Conservation (phyloP, 257 asterid species). For the Solanum etuberosum region DNA sequence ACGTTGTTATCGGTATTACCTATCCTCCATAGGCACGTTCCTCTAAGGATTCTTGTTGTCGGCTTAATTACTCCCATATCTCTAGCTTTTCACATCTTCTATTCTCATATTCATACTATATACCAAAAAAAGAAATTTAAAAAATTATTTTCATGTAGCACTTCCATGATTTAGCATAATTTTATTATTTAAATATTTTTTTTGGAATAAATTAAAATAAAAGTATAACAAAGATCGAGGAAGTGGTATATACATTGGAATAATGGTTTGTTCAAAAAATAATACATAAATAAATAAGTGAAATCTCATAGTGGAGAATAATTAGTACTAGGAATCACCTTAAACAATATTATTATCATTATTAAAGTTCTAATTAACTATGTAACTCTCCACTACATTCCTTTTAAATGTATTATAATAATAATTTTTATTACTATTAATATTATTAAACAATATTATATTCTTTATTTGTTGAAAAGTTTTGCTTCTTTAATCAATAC, state of each 20-base stretch:
- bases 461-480: neutral
- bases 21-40: neutral
- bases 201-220: neutral
- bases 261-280: neutral
- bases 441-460: too few relatives aligned
- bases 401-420: neutral
- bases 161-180: neutral
- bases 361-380: neutral
- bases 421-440: too few relatives aligned
- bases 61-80: constrained; percentile 5
- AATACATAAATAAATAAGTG: too few relatives aligned
- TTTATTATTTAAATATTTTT: neutral
- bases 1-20: neutral
- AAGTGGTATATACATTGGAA: neutral
- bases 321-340: neutral
- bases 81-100: neutral
- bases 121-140: neutral
- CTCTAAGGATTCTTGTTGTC: constrained; percentile 31
- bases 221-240: neutral
- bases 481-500: too few relatives aligned
- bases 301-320: neutral
- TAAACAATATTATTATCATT: neutral
- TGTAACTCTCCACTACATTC: neutral
- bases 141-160: neutral
- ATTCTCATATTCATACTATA: neutral